phyloP scores from a whole-genome alignment of 2,329 filamentous ascomycete genomes.

The Neonectria magnoliae region DNA sequence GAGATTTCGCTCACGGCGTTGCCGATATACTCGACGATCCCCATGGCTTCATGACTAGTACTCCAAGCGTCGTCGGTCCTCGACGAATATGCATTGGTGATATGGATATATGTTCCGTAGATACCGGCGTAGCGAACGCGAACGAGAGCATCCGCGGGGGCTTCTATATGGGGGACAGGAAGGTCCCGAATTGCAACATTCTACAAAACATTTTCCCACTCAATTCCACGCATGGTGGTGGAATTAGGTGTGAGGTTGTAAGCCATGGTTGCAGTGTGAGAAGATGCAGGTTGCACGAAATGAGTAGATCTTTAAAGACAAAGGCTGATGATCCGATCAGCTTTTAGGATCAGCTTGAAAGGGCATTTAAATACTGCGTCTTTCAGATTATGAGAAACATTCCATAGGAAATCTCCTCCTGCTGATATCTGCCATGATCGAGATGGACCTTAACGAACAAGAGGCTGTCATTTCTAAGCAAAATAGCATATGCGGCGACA shows the following conservation, averaged over 20 bases:
- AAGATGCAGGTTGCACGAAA: background rate
- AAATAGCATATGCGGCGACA: background rate
- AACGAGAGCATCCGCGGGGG: background rate
- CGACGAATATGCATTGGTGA: background rate
- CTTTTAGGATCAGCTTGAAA: background rate
- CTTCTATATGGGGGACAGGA: background rate
- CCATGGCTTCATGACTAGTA: conserved; percentile 7
- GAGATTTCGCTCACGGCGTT: background rate
- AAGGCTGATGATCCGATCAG: background rate
- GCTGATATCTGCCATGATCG: background rate
- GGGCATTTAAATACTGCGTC: background rate
- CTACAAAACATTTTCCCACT: background rate
- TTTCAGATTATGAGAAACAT: background rate
- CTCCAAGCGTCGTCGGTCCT: background rate
- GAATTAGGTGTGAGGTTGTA: background rate
- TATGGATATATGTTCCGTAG: background rate
- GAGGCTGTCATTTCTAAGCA: background rate
- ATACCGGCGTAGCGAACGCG: conserved; percentile 1
- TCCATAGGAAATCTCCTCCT: background rate
- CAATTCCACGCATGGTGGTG: background rate
- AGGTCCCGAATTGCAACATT: background rate
- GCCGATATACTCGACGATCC: background rate
- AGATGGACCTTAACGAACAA: background rate
- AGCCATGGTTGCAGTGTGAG: background rate
- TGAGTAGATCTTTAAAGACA: background rate